These are phyloP conservation scores for Fusarium tricinctum DNA, from an alignment of 2,329 filamentous ascomycete species.

Conservation along the genomic window DNA sequence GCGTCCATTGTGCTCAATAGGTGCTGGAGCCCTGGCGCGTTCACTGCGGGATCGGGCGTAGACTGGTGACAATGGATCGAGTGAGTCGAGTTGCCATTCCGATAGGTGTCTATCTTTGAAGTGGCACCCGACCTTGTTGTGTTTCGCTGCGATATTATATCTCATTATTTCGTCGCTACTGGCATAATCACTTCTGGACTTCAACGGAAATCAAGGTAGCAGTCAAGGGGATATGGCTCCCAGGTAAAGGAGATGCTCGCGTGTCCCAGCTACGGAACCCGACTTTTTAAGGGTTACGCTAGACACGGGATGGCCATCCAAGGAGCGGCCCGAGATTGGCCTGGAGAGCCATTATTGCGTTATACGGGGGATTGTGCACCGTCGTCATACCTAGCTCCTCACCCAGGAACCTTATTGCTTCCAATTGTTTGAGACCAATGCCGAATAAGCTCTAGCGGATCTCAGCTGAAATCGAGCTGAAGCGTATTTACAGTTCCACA, in stretches of 20 bases:
- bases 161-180: background rate
- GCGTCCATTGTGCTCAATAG: background rate
- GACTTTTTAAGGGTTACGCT: background rate
- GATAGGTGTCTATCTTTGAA: rapidly evolving
- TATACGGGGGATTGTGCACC: background rate
- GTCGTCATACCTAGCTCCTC: no score
- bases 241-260: background rate
- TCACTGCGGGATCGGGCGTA: conserved; percentile 3
- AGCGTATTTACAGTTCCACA: no score
- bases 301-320: background rate
- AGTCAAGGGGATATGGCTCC: background rate
- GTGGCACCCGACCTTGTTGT: rapidly evolving
- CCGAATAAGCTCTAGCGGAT: no score
- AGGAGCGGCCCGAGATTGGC: background rate
- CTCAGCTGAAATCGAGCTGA: no score
- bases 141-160: background rate
- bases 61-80: background rate
- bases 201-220: no score
- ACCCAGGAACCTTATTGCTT: no score
- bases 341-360: background rate
- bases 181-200: no score
- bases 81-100: background rate
- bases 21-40: background rate
- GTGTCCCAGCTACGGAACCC: background rate
- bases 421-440: no score